Conservation (phyloP, 1,284 basidiomycete genomes). For the Fomitopsis palustris region DNA sequence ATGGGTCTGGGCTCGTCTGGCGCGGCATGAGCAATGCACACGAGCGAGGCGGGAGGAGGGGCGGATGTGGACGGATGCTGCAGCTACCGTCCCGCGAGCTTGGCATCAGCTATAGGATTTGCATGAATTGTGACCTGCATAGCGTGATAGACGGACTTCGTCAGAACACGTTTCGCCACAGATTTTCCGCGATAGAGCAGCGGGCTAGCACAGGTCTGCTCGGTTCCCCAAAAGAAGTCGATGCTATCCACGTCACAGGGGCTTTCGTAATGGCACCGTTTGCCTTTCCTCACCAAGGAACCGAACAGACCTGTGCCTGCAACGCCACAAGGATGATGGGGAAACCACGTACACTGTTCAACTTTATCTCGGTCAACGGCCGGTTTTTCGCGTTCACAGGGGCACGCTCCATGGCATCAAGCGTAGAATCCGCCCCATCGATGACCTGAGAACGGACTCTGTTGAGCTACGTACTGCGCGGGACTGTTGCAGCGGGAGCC, state of each 20-base stretch:
- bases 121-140: constrained; percentile 88
- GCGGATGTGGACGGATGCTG: neutral
- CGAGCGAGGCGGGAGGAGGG: neutral
- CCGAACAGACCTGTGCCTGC: neutral
- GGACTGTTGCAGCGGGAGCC: neutral
- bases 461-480: neutral
- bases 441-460: constrained; percentile 54
- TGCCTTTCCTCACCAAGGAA: neutral
- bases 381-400: constrained; percentile 91
- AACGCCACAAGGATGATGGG: neutral
- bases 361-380: constrained; percentile 81
- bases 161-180: neutral
- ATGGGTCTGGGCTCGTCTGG: no score
- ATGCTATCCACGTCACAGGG: neutral
- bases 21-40: no score
- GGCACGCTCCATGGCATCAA: constrained; percentile 87
- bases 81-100: constrained; percentile 32
- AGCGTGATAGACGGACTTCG: constrained; percentile 5
- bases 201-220: neutral
- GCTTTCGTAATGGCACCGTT: neutral
- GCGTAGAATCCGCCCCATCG: constrained; percentile 85
- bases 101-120: constrained; percentile 85
- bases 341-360: constrained; percentile 62
- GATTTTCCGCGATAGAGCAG: neutral
- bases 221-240: neutral